phyloP scores from a whole-genome alignment of 306 rosid species.

The Quercus wislizeni region DNA sequence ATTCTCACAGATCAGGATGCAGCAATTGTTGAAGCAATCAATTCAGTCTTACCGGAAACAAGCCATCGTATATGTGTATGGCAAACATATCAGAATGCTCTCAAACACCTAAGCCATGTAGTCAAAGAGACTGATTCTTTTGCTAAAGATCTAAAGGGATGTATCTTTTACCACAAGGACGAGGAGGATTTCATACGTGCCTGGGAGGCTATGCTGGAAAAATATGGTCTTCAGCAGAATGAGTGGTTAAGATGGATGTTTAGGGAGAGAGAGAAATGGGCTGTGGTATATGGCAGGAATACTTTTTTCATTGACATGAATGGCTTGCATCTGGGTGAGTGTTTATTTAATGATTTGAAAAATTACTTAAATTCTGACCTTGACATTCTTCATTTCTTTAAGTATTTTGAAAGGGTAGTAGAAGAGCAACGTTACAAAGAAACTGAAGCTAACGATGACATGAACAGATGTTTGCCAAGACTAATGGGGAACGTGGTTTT shows the following conservation, averaged over 20 bases:
- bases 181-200: constrained; percentile 49
- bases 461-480: constrained; percentile 46
- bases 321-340: constrained; percentile 55
- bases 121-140: constrained; percentile 46
- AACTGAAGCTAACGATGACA: constrained; percentile 57
- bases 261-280: constrained; percentile 65
- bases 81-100: constrained; percentile 57
- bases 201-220: constrained; percentile 57
- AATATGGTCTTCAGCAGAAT: constrained; percentile 48
- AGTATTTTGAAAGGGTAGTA: constrained; percentile 50
- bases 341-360: constrained; percentile 40
- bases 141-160: constrained; percentile 48
- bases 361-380: constrained; percentile 35
- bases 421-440: constrained; percentile 56
- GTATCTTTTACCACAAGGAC: constrained; percentile 52
- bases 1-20: constrained; percentile 63
- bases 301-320: constrained; percentile 48
- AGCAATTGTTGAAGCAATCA: constrained; percentile 51
- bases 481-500: constrained; percentile 55
- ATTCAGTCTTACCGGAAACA: constrained; percentile 47
- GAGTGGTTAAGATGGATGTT: constrained; percentile 77
- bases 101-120: constrained; percentile 46
- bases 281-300: constrained; percentile 49
- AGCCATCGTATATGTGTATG: constrained; percentile 44
- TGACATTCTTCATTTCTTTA: constrained; percentile 49